phyloP scores from a whole-genome alignment of 345 rosid genomes.

The Populus euphratica region DNA sequence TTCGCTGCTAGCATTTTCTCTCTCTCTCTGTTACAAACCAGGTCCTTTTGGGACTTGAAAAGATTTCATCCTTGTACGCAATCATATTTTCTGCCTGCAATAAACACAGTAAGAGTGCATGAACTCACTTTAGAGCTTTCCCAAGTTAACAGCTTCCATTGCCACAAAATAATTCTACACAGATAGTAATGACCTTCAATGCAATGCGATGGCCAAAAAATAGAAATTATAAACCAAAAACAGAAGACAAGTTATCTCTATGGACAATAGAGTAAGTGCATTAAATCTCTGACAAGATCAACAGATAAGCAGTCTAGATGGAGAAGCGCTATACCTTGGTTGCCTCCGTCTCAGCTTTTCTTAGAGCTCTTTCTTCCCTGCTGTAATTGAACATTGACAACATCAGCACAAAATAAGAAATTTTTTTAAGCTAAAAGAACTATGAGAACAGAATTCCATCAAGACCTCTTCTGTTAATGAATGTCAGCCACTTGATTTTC shows the following conservation, averaged over 20 bases:
- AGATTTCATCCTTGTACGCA: constrained; percentile 76
- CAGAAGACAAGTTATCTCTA: background rate
- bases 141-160: background rate
- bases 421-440: background rate
- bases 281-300: background rate
- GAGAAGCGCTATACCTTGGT: constrained; percentile 59
- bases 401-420: constrained; percentile 7
- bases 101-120: constrained; percentile 10
- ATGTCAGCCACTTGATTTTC: constrained; percentile 69
- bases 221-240: background rate
- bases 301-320: background rate
- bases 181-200: background rate
- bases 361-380: constrained; percentile 84
- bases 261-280: background rate
- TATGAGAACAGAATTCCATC: background rate
- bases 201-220: background rate
- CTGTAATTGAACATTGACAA: constrained; percentile 23
- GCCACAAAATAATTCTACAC: background rate
- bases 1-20: constrained; percentile 74
- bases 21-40: constrained; percentile 82
- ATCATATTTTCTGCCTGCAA: constrained; percentile 92
- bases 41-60: constrained; percentile 81
- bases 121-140: background rate
- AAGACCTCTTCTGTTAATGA: constrained; percentile 79
- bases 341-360: constrained; percentile 96